A percentile compares a stretch with the other conserved stretches of the same genome.
Evolutionary conservation across 345 rosid species (phyloP).

Genomic region (Populus tremula): DNA sequence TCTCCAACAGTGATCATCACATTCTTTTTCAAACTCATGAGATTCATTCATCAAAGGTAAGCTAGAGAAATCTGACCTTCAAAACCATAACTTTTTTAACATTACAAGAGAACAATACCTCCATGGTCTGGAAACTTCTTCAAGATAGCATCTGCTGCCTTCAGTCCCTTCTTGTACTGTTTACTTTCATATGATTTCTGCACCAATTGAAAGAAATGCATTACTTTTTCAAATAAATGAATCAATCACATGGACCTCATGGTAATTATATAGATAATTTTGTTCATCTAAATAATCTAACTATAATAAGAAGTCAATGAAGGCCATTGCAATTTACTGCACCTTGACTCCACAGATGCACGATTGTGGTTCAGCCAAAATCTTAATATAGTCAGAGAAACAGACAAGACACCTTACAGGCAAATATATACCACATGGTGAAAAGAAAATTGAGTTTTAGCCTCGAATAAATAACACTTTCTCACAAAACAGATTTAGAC

Average conservation of each 20-base stretch:
- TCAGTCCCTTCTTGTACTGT: slow-evolving; percentile 96
- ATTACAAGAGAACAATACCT: slow-evolving; percentile 44
- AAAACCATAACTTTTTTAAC: neutral
- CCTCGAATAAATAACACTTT: neutral
- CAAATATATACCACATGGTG: neutral
- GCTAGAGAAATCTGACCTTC: neutral
- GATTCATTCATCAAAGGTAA: neutral
- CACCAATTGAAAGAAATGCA: slow-evolving; percentile 17
- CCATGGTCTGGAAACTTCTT: slow-evolving; percentile 99
- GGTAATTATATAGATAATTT: neutral
- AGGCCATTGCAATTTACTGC: neutral
- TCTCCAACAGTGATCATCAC: neutral
- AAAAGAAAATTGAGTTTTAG: neutral
- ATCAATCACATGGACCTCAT: neutral
- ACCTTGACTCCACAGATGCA: neutral
- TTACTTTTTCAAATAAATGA: slow-evolving; percentile 1
- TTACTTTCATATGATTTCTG: slow-evolving; percentile 99
- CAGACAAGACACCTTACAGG: neutral
- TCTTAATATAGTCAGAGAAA: neutral
- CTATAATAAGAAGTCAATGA: neutral
- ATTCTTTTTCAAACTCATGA: neutral
- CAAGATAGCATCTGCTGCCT: slow-evolving; percentile 96
- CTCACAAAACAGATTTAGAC: neutral
- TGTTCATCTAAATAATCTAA: neutral
- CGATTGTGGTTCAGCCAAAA: neutral